phyloP scores from a whole-genome alignment of 2,329 filamentous ascomycete species.

The Lojkania enalia region DNA sequence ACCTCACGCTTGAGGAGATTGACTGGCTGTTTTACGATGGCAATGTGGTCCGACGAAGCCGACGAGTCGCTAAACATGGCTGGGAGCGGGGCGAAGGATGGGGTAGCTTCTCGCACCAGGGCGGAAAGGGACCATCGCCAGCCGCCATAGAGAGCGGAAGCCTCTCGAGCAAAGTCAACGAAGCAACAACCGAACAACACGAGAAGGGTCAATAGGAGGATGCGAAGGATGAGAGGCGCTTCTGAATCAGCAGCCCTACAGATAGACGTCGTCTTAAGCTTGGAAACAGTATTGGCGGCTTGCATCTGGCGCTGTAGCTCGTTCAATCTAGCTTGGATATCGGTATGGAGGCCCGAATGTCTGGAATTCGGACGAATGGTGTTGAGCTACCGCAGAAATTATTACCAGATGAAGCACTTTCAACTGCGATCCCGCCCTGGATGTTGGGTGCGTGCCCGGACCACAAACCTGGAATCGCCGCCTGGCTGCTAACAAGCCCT shows the following conservation, averaged over 20 bases:
- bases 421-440: constrained; percentile 1
- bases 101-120: constrained; percentile 5
- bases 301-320: not conserved
- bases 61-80: constrained; percentile 27
- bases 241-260: not conserved
- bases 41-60: constrained; percentile 27
- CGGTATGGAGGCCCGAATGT: constrained; percentile 1
- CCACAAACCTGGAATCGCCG: constrained; percentile 4
- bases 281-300: not conserved
- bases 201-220: constrained; percentile 6
- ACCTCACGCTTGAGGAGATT: constrained; percentile 42
- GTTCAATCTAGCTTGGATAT: constrained; percentile 1
- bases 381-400: constrained; percentile 2
- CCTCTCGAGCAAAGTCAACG: constrained; percentile 14
- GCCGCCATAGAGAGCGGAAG: constrained; percentile 19
- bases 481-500: constrained; percentile 3
- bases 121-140: constrained; percentile 12
- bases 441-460: constrained; percentile 1
- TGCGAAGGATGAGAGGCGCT: constrained; percentile 1
- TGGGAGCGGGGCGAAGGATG: constrained; percentile 23
- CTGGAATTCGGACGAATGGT: constrained; percentile 7
- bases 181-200: constrained; percentile 8
- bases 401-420: not conserved
- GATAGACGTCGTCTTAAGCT: not conserved
- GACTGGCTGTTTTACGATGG: constrained; percentile 41